Conservation (phyloP, 2,329 filamentous ascomycete species). For the Curvularia eragrostidis region DNA sequence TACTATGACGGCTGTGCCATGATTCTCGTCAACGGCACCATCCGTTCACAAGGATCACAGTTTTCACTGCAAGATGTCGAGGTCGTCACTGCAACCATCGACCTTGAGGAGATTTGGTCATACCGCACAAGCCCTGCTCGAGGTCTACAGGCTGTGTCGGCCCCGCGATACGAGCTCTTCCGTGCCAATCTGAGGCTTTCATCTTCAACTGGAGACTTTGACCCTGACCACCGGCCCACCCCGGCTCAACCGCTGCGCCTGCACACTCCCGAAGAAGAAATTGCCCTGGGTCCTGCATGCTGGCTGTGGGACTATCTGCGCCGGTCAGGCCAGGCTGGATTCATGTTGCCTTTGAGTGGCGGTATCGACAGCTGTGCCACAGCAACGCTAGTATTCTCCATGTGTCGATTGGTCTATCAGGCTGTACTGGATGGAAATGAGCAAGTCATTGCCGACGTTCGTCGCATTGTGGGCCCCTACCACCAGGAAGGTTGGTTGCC, state of each 20-base stretch:
- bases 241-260: conserved; percentile 40
- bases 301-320: conserved; percentile 72
- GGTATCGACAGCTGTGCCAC: conserved; percentile 64
- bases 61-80: conserved; percentile 65
- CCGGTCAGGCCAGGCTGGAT: conserved; percentile 61
- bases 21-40: conserved; percentile 67
- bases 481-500: conserved; percentile 59
- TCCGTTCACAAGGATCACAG: conserved; percentile 70
- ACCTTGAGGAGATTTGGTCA: conserved; percentile 72
- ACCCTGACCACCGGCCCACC: conserved; percentile 56
- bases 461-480: conserved; percentile 59
- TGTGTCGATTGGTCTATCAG: conserved; percentile 64
- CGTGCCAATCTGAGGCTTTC: conserved; percentile 56
- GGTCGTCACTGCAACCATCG: conserved; percentile 63
- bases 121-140: conserved; percentile 65
- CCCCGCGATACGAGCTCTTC: conserved; percentile 56
- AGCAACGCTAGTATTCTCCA: conserved; percentile 41
- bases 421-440: conserved; percentile 60
- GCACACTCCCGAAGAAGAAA: conserved; percentile 65
- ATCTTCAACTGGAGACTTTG: conserved; percentile 49
- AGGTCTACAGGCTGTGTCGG: conserved; percentile 63
- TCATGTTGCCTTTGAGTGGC: conserved; percentile 64
- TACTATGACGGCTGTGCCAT: conserved; percentile 62
- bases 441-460: conserved; percentile 63
- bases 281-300: conserved; percentile 68